Evolutionary conservation across 83 land plant species (phyloP), one percentile per base, ranked within the genome.

Genomic region (Larix sibirica): DNA sequence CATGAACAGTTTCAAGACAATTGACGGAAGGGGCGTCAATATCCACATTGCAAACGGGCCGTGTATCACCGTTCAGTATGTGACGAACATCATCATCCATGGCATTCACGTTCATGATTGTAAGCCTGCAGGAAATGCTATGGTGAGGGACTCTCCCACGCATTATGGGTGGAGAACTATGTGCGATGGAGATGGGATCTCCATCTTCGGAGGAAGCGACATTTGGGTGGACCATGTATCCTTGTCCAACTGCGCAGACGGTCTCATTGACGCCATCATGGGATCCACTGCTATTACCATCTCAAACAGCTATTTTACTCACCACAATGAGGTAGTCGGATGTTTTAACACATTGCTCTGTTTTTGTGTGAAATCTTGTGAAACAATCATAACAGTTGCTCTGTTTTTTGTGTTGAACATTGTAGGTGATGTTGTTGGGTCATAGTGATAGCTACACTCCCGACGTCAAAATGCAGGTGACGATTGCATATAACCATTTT

Each of bases 221-320:
- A 23, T 85, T 14, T 85, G 85, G 87, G 38, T 85, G 28, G 87
- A 85, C 28, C 87, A 85, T 36, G 40, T 63, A 18, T 81, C 87
- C 38, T 38, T 85, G 80, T 61, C 85, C 42, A 60, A 77, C 58
- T 85, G 80, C 75, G 56, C 59, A 12, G 87, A 85, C 62, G 87
- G 87, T 20, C 85, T 83, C 26, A 64, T 85, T 18, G 86, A 84
- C 33, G 86, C 42, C 14, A 66, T 73, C 59, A 54, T 64, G 62
- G 86, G 67, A 6, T 84, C 87, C 36, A 85, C 84, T 3, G 84
- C 70, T 4, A 76, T 85, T 24, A 85, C 87, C 61, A 82, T 85
- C 60, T 82, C 84, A 42, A 85, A 85, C 80, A 83, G 63, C 60
- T 63, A 74, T 70, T 82, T 81, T 63, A 75, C 81, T 4, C 33